Base-by-base conservation (phyloP, 2,329 filamentous ascomycete species). In the Podosphaera xanthii region DNA sequence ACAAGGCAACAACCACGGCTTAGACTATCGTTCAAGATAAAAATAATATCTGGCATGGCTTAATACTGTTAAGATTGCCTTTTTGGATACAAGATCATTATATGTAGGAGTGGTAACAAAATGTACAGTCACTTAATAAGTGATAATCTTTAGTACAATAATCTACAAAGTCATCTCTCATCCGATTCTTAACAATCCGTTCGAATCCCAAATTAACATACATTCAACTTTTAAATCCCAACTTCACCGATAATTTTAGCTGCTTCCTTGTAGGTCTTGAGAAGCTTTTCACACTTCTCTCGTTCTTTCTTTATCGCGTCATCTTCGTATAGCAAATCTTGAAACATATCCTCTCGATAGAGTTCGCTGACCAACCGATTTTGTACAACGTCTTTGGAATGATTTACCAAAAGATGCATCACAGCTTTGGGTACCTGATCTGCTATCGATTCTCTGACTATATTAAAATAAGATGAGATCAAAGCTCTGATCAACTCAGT, bases 401-500 rank as follows among this genome's bases (percentile, higher is more conserved):
- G 87, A 72, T 98, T 98, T 69, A 98, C 92, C 40, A 98, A 80
- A 54, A 98, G 80, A 71, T 98, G 92, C 92, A 98, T 98, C 65
- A 98, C 86, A 4, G 92, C 92, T 74, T 98, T 98, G 64, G 92
- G 92, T 9, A 98, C 92, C 73, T 97, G 91, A 70, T 98, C 92
- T 52, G 91, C 91, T 67, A 96, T 95, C n/a, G 88, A 91, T 73
- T 98, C 92, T 63, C 92, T 87, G 54, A 98, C 92, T 68, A 98
- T 98, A 71, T 95, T 94, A 77, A 98, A 98, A 76, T 98, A 98
- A 0, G 90, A 96, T 38, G 87, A 94, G 70, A 98, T 98, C 60
- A 98, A 80, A 54, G 90, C 87, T 54, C 91, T 86, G 70, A 98
- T 98, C 48, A 98, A 82, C 72, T 98, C 92, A 8, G 92, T 97